phyloP scores from a whole-genome alignment of 2,329 filamentous ascomycete genomes.

The Aspergillus brunneoviolaceus region DNA sequence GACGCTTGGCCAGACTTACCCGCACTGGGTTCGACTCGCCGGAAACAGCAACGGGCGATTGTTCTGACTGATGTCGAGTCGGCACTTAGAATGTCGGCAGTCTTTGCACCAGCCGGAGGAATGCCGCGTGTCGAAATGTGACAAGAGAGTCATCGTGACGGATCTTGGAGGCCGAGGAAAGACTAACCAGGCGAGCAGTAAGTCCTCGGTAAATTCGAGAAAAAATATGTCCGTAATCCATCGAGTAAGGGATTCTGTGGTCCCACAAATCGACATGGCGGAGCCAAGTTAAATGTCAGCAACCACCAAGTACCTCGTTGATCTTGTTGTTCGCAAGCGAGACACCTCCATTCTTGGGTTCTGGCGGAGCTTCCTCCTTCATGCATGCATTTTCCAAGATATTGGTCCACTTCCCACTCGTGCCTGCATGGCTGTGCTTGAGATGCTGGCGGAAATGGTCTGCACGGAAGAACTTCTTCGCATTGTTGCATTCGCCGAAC shows the following conservation, averaged over 20 bases:
- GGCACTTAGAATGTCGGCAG: no score
- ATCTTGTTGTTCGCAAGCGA: conserved; percentile 29
- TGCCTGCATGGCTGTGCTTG: conserved; percentile 95
- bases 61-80: no score
- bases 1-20: no score
- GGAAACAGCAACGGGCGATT: no score
- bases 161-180: not conserved
- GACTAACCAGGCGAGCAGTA: not conserved
- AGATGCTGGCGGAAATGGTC: conserved; percentile 98
- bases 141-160: not conserved
- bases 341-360: conserved; percentile 23
- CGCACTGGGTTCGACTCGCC: no score
- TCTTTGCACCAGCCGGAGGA: no score
- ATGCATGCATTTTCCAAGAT: conserved; percentile 96
- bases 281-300: conserved; percentile 22
- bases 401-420: conserved; percentile 98
- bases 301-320: conserved; percentile 30
- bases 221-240: not conserved
- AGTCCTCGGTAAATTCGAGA: not conserved
- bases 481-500: conserved; percentile 95
- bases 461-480: conserved; percentile 96
- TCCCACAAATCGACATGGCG: not conserved
- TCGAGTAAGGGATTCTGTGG: not conserved
- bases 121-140: no score
- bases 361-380: conserved; percentile 67